Percentiles rank a stretch among this genome's conserved stretches.
These are phyloP conservation scores for Didymella exigua DNA, from an alignment of 2,329 filamentous ascomycete genomes.

Conservation along the genomic window DNA sequence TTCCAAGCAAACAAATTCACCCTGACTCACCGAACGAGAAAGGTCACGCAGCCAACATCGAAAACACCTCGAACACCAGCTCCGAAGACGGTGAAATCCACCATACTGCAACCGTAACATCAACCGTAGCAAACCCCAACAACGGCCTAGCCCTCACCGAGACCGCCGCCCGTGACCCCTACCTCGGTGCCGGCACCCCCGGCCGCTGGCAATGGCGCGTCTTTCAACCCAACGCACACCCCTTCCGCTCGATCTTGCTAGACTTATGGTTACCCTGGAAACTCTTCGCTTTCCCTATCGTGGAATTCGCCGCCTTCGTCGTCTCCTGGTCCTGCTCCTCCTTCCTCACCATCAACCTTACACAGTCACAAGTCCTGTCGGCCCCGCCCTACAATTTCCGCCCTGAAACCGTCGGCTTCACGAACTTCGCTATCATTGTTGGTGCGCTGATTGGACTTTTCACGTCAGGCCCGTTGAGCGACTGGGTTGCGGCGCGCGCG, in stretches of 20 bases:
- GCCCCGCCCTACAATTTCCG: slow-evolving; percentile 62
- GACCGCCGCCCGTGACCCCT: slow-evolving; percentile 58
- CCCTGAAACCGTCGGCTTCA: slow-evolving; percentile 58
- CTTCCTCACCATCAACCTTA: slow-evolving; percentile 67
- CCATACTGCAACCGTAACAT: slow-evolving; percentile 28
- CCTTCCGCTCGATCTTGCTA: slow-evolving; percentile 54
- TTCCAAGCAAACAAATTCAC: slow-evolving; percentile 12
- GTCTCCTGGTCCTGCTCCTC: slow-evolving; percentile 64
- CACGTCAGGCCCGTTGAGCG: slow-evolving; percentile 61
- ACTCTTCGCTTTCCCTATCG: slow-evolving; percentile 66
- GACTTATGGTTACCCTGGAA: slow-evolving; percentile 68
- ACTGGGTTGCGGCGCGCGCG: slow-evolving; percentile 62
- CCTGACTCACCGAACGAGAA: slow-evolving; percentile 28
- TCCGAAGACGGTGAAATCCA: slow-evolving; percentile 30
- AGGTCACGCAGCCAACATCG: slow-evolving; percentile 12
- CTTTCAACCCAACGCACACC: slow-evolving; percentile 57
- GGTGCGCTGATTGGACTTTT: slow-evolving; percentile 61
- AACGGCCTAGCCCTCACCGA: slow-evolving; percentile 35
- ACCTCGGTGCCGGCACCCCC: slow-evolving; percentile 61
- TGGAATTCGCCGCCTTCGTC: slow-evolving; percentile 66
- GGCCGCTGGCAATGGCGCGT: slow-evolving; percentile 62
- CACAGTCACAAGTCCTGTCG: slow-evolving; percentile 60
- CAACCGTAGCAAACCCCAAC: slow-evolving; percentile 10
- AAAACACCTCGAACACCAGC: slow-evolving; percentile 16
- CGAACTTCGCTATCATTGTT: slow-evolving; percentile 62